A percentile compares a stretch with the other conserved stretches of the same genome.
Conservation (phyloP, 805 yeast species). For the Jamesozyma rosinii region DNA sequence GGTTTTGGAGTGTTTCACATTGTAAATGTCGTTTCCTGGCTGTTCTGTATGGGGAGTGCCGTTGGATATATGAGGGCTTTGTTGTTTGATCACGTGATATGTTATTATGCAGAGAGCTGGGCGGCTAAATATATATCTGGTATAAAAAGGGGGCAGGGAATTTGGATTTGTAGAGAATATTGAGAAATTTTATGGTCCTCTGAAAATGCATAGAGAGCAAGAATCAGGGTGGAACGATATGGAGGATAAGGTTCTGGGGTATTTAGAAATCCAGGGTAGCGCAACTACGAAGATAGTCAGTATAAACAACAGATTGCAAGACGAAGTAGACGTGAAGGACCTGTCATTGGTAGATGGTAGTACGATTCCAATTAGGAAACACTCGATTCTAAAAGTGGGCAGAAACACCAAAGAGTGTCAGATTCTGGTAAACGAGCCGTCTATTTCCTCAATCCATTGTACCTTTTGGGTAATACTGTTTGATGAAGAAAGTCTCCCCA, state of each 20-base stretch:
- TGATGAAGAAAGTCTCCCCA: constrained; percentile 38
- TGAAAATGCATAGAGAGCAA: no score
- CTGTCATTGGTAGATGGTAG: not conserved
- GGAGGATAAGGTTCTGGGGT: constrained; percentile 10
- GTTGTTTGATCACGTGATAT: not conserved
- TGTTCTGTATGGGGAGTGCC: no score
- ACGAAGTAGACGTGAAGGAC: constrained; percentile 7
- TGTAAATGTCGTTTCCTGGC: no score
- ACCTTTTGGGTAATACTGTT: constrained; percentile 41
- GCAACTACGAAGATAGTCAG: constrained; percentile 1
- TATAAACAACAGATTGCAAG: not conserved
- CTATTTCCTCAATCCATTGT: constrained; percentile 42
- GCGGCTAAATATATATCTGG: no score
- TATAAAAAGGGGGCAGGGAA: no score
- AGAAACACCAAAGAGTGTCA: constrained; percentile 31
- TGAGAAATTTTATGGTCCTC: no score
- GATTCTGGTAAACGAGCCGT: constrained; percentile 30
- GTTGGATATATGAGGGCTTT: no score
- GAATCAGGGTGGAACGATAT: no score
- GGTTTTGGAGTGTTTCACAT: no score
- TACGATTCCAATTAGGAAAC: constrained; percentile 20
- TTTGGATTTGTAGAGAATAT: no score
- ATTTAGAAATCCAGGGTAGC: constrained; percentile 11
- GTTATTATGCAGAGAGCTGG: no score
- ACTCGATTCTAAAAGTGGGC: constrained; percentile 37